A percentile compares a stretch with the other conserved stretches of the same genome.
Evolutionary conservation across 1,284 basidiomycete species (phyloP).

Genomic region (Mycena sp.): DNA sequence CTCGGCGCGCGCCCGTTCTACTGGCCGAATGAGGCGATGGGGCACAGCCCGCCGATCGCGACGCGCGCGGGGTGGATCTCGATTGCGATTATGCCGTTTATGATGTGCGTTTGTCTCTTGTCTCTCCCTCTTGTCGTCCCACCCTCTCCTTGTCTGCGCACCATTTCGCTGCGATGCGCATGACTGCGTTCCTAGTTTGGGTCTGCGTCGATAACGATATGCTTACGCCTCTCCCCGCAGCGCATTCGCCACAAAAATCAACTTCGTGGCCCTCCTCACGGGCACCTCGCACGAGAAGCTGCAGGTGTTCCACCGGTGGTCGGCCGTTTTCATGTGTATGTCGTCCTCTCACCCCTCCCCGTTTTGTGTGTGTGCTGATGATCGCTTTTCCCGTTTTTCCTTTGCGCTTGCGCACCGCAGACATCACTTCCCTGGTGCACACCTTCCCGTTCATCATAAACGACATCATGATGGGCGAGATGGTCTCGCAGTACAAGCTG

Average conservation of each 20-base stretch:
- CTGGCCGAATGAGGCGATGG: constrained; percentile 49
- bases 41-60: constrained; percentile 50
- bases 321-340: constrained; percentile 51
- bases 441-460: constrained; percentile 50
- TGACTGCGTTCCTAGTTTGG: no score
- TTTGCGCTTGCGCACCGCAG: constrained; percentile 33
- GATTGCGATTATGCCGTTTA: constrained; percentile 50
- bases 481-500: constrained; percentile 39
- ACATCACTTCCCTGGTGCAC: constrained; percentile 50
- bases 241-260: constrained; percentile 54
- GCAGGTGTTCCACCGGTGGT: constrained; percentile 57
- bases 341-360: constrained; percentile 22
- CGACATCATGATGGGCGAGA: constrained; percentile 40
- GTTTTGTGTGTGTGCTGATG: constrained; percentile 19
- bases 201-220: no score
- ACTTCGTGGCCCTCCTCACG: constrained; percentile 51
- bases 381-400: not conserved
- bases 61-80: constrained; percentile 51
- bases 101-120: constrained; percentile 41
- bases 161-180: no score
- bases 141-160: not conserved
- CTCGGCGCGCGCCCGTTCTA: constrained; percentile 49
- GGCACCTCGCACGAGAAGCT: constrained; percentile 58
- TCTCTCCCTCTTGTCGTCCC: no score
- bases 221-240: constrained; percentile 33